These are phyloP conservation scores for Saccharomycopsis malanga DNA, from an alignment of 805 yeast genomes.

Conservation along the genomic window DNA sequence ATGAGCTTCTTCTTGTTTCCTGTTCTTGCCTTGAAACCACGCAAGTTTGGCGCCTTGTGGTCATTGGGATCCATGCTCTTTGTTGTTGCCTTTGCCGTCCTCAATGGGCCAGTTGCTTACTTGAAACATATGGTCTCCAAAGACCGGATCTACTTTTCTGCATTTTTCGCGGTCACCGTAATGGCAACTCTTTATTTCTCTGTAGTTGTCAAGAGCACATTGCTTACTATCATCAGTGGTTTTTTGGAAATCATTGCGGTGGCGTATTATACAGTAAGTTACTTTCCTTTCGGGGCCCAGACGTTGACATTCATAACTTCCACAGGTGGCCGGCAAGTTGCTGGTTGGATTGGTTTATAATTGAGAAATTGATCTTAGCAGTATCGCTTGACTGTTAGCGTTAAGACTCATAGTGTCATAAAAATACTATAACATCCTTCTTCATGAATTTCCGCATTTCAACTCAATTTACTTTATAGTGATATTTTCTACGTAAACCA, in stretches of 20 bases:
- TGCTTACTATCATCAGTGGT: conserved; percentile 71
- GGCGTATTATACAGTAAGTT: conserved; percentile 80
- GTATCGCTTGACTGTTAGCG: no score
- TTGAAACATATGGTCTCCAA: conserved; percentile 65
- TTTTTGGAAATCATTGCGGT: conserved; percentile 77
- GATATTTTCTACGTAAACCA: no score
- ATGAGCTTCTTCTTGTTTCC: conserved; percentile 82
- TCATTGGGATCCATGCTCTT: conserved; percentile 83
- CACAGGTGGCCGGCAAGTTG: conserved; percentile 49
- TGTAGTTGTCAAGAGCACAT: conserved; percentile 57
- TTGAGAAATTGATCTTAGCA: neutral
- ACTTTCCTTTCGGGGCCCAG: conserved; percentile 93
- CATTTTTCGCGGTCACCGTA: conserved; percentile 74
- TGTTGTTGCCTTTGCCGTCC: conserved; percentile 84
- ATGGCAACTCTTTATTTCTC: conserved; percentile 76
- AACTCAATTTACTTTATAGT: no score
- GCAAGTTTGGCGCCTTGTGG: conserved; percentile 90
- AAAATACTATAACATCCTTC: no score
- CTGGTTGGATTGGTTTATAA: conserved; percentile 15
- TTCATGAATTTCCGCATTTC: no score
- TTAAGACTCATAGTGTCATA: no score
- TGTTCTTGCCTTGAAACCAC: conserved; percentile 79
- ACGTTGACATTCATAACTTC: conserved; percentile 53
- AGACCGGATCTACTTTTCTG: conserved; percentile 73
- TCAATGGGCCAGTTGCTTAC: conserved; percentile 91